phyloP scores from a whole-genome alignment of 2,329 filamentous ascomycete species.

The Penicillium italicum region DNA sequence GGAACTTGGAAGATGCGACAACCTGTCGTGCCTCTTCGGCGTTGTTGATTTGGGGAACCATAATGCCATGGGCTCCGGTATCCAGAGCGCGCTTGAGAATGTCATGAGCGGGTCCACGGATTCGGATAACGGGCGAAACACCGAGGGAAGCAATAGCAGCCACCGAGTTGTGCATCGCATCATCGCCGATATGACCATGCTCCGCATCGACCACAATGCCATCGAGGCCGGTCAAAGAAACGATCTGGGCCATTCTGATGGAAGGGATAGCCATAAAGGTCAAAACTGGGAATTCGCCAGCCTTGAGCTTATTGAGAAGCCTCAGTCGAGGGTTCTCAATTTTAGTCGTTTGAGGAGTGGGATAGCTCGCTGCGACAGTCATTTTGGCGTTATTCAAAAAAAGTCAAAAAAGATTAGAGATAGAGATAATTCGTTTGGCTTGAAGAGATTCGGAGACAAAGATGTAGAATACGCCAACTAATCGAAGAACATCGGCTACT shows the following conservation, averaged over 20 bases:
- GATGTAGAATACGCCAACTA: no score
- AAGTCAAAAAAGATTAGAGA: no score
- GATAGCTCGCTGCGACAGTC: no score
- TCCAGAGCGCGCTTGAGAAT: slow-evolving; percentile 27
- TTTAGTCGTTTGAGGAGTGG: slow-evolving; percentile 31
- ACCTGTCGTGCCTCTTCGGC: slow-evolving; percentile 44
- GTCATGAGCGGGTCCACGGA: slow-evolving; percentile 21
- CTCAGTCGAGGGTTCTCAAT: slow-evolving; percentile 43
- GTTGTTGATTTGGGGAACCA: slow-evolving; percentile 43
- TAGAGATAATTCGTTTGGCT: no score
- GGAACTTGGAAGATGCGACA: slow-evolving; percentile 29
- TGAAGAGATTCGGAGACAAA: no score
- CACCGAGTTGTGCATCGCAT: slow-evolving; percentile 28
- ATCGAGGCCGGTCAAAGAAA: slow-evolving; percentile 63
- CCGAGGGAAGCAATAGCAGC: slow-evolving; percentile 26
- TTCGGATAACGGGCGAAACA: slow-evolving; percentile 24
- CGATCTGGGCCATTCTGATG: slow-evolving; percentile 48
- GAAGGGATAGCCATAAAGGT: slow-evolving; percentile 51
- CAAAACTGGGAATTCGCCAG: slow-evolving; percentile 44
- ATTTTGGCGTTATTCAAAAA: no score
- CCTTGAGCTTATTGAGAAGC: slow-evolving; percentile 45
- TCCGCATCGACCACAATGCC: slow-evolving; percentile 56
- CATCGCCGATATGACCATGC: slow-evolving; percentile 29
- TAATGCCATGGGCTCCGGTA: slow-evolving; percentile 45
- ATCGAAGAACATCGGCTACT: no score